Percentiles rank a stretch among this genome's conserved stretches.
phyloP scores from a whole-genome alignment of 352 stramenopile species.

The Phytophthora hibernalis region DNA sequence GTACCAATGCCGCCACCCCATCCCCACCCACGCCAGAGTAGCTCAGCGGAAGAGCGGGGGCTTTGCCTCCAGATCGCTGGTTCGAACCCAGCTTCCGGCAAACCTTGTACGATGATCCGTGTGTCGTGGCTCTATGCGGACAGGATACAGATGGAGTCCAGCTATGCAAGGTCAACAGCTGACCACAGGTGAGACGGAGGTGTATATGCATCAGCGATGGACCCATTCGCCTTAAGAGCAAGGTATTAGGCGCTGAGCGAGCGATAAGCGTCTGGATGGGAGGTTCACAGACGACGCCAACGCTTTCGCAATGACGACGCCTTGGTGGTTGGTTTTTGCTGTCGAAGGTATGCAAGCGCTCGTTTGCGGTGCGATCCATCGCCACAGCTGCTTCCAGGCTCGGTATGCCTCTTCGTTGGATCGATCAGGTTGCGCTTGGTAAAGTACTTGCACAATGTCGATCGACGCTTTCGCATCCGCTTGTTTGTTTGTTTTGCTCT shows the following conservation, averaged over 20 bases:
- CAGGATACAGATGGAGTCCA: too few species aligned
- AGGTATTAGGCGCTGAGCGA: background rate
- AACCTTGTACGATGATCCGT: background rate
- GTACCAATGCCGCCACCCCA: too few species aligned
- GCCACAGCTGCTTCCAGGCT: conserved; percentile 1
- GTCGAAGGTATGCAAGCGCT: background rate
- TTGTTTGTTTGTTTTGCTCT: too few species aligned
- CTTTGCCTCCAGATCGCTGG: background rate
- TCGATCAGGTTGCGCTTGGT: background rate
- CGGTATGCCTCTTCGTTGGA: background rate
- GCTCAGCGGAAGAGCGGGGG: background rate
- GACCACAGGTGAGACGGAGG: too few species aligned
- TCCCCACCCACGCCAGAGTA: too few species aligned
- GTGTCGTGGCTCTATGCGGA: too few species aligned
- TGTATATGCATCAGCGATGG: background rate
- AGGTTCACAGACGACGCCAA: background rate
- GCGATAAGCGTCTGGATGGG: background rate
- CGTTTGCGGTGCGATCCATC: too few species aligned
- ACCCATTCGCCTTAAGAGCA: background rate
- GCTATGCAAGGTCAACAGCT: background rate
- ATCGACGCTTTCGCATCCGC: background rate
- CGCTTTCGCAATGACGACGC: conserved; percentile 4
- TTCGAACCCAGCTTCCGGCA: background rate
- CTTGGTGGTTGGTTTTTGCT: background rate
- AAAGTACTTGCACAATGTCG: background rate